These are phyloP conservation scores for Coemansia sp. DNA, from an alignment of 192 early-diverging fungal species.

Conservation along the genomic window DNA sequence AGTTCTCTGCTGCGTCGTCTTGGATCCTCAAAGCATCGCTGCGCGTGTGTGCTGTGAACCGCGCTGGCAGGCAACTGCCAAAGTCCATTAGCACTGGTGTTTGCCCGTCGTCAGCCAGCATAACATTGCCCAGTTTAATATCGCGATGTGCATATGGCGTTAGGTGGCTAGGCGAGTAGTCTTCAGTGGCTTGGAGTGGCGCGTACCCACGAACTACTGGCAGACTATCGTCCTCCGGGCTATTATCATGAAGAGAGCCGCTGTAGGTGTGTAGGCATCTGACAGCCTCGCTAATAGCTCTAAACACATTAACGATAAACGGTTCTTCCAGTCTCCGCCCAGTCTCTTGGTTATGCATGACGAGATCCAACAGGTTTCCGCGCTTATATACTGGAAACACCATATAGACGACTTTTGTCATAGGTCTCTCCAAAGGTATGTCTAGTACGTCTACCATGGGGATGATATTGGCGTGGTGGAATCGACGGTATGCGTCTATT, in stretches of 20 bases:
- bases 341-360: conserved; percentile 48
- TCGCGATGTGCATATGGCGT: conserved; percentile 72
- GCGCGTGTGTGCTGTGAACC: conserved; percentile 61
- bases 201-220: conserved; percentile 8
- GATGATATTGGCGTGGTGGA: conserved; percentile 68
- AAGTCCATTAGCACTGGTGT: conserved; percentile 81
- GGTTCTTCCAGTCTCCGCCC: conserved; percentile 61
- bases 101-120: conserved; percentile 67
- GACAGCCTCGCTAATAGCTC: conserved; percentile 65
- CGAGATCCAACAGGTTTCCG: conserved; percentile 64
- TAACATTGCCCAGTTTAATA: conserved; percentile 77
- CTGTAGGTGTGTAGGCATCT: conserved; percentile 53
- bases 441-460: conserved; percentile 17
- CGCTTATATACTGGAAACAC: conserved; percentile 70
- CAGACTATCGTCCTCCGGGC: not conserved
- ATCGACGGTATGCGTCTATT: conserved; percentile 68
- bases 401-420: conserved; percentile 64
- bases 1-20: conserved; percentile 72
- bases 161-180: conserved; percentile 9
- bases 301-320: conserved; percentile 64
- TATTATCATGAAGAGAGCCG: not conserved
- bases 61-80: conserved; percentile 67
- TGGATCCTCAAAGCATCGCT: conserved; percentile 68
- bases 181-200: not conserved
- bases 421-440: not conserved